These are phyloP conservation scores for Chiua virens DNA, from an alignment of 768 basidiomycete species.

Conservation along the genomic window DNA sequence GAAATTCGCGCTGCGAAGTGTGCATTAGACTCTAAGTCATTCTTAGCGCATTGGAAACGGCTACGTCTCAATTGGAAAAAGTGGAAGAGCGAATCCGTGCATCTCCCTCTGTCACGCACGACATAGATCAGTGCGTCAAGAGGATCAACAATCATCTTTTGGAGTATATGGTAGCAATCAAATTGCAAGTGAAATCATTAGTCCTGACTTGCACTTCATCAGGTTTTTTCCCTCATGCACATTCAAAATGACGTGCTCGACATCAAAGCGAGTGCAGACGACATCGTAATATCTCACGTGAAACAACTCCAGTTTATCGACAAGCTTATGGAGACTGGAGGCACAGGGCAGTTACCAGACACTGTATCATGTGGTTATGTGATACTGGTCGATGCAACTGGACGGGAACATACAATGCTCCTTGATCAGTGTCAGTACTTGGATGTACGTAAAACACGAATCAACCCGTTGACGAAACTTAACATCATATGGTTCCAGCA, in stretches of 20 bases:
- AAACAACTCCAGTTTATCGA: not conserved
- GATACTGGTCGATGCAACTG: not conserved
- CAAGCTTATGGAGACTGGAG: not conserved
- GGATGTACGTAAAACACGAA: not conserved
- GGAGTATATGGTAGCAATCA: not conserved
- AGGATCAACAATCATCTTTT: not conserved
- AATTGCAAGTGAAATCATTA: too few relatives aligned
- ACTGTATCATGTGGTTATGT: not conserved
- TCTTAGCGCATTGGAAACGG: not conserved
- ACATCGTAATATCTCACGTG: not conserved
- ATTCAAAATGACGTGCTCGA: not conserved
- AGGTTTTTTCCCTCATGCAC: not conserved
- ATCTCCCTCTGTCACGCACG: not conserved
- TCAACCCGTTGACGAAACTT: not conserved
- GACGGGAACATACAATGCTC: not conserved
- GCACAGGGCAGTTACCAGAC: not conserved
- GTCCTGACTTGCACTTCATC: not conserved
- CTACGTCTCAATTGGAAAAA: not conserved
- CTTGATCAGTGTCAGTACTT: slow-evolving; percentile 4
- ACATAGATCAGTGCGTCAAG: not conserved
- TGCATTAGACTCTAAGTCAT: too few relatives aligned
- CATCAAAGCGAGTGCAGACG: not conserved
- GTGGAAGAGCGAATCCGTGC: not conserved
- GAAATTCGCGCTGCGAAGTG: not conserved
- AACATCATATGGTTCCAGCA: not conserved